Evolutionary conservation across 306 rosid genomes (phyloP).

Genomic region (Malus asiatica): DNA sequence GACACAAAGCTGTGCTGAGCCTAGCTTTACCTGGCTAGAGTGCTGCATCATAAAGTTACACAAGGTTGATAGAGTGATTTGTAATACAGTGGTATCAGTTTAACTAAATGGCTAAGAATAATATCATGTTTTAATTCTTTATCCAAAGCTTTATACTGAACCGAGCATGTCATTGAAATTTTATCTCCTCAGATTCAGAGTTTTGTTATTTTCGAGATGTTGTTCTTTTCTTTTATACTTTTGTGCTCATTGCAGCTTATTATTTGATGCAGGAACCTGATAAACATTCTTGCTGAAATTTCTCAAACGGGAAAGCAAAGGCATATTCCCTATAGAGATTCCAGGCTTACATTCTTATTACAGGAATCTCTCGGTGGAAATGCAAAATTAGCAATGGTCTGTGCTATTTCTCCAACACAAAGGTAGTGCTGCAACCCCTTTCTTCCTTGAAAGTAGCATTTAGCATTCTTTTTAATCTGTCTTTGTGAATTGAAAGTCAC

Average conservation of each 20-base stretch:
- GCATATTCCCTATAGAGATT: conserved; percentile 97
- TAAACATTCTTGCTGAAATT: conserved; percentile 97
- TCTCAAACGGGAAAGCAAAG: conserved; percentile 97
- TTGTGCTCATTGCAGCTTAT: conserved; percentile 10
- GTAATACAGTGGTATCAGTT: neutral
- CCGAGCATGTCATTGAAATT: too few relatives aligned
- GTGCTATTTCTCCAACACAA: conserved; percentile 95
- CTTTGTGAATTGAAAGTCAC: conserved; percentile 14
- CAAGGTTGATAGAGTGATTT: neutral
- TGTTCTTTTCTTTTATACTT: neutral
- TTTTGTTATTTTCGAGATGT: neutral
- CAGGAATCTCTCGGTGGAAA: conserved; percentile 99
- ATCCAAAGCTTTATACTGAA: neutral
- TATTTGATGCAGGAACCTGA: conserved; percentile 79
- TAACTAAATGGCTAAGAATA: neutral
- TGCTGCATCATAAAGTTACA: neutral
- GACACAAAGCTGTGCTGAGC: neutral
- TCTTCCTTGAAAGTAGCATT: conserved; percentile 3
- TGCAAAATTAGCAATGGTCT: conserved; percentile 98
- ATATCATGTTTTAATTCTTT: neutral
- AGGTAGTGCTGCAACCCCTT: conserved; percentile 41
- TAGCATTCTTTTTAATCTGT: conserved; percentile 3
- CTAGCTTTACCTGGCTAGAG: too few relatives aligned
- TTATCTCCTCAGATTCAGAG: neutral
- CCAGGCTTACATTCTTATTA: conserved; percentile 87